Base-by-base conservation (phyloP, 2,329 filamentous ascomycete species). In the Geosmithia morbida region DNA sequence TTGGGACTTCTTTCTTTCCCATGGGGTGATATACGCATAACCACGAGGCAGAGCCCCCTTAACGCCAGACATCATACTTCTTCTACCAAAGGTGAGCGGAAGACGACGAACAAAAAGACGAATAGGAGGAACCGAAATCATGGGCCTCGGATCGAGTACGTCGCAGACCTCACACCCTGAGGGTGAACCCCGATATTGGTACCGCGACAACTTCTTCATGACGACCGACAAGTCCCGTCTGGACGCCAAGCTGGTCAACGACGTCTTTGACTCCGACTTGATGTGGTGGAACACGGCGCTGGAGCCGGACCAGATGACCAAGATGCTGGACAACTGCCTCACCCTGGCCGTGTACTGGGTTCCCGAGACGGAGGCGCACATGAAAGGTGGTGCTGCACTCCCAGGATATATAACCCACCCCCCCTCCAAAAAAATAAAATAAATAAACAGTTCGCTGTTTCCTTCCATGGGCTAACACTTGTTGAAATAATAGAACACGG, bases 281-380 rank as follows among this genome's bases (percentile, higher is more conserved):
- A 62, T 81, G 56, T 81, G 79, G 67, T 83, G 81, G 78, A 71
- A 76, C 19, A 68, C 68, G 43, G 59, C 71, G 2, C 59, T 79
- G 6, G 68, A 75, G 1, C 63, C 71, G 17, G 59, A 63, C 0
- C 60, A 66, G 22, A 62, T 81, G 49, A 64, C 67, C 48, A 70
- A 68, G 49, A 71, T 77, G 52, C 58, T 83, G 14, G 62, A 73
- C 44, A 74, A 75, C 49, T 81, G 75, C 41, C 58, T 83, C 41
- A 80, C 76, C 48, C 65, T 84, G 39, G 75, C 74, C 7, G 55
- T 84, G 4, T 84, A 81, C 54, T 57, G 58, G 51, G 60, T 65
- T 19, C 61, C 62, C 3, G 61, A 66, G 48, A 62, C 61, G 0
- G 63, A 59, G 33, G 59, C 59, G 2, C 60, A 66, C 16, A 66